Base-by-base conservation (phyloP, 2,329 filamentous ascomycete genomes). In the Penicillium frequentans region DNA sequence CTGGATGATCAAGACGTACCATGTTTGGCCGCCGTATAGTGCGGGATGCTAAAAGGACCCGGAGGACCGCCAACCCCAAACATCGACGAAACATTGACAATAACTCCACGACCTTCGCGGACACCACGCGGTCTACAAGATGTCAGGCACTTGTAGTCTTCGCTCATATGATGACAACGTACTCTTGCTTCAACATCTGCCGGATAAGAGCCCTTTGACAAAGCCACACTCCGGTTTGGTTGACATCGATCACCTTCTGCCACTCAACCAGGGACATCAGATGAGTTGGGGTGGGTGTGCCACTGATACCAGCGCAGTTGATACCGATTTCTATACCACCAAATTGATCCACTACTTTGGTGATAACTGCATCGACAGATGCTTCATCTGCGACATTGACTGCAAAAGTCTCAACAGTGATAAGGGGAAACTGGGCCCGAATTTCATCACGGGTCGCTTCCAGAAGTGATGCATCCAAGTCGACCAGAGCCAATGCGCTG, bases 171-270 rank as follows among this genome's bases (percentile, higher is more conserved):
- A 3, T 13, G 4, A 8, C 3, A 7, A 61, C 62, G 23, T 49
- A 68, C 67, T 68, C 67, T 49, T 70, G 68, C 16, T 55, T 59
- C 35, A 66, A 11, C 65, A 68, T 67, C 49, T 70, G 67, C 39
- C 61, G 60, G 26, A 71, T 62, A 67, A 86, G 75, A 42, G 82
- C 83, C 50, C 77, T 74, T 63, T 86, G 81, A 59, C 83, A 85
- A 24, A 83, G 72, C 78, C 82, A 86, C 0, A 86, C 79, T 4
- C 84, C 84, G 44, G 79, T 79, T 23, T 84, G 74, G 59, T 87
- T 83, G 46, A 85, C 71, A 55, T 79, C 75, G 3, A 86, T 62
- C 1, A 86, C 74, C 6, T 75, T 73, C 39, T 79, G 67, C 76
- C 82, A 86, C 45, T 83, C 80, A 1, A 74, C 73, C 49, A 80